Evolutionary conservation across 495 filamentous ascomycete genomes (phyloP), one percentile per base, ranked within the genome.

Genomic region (Hypomontagnella submonticulosa): DNA sequence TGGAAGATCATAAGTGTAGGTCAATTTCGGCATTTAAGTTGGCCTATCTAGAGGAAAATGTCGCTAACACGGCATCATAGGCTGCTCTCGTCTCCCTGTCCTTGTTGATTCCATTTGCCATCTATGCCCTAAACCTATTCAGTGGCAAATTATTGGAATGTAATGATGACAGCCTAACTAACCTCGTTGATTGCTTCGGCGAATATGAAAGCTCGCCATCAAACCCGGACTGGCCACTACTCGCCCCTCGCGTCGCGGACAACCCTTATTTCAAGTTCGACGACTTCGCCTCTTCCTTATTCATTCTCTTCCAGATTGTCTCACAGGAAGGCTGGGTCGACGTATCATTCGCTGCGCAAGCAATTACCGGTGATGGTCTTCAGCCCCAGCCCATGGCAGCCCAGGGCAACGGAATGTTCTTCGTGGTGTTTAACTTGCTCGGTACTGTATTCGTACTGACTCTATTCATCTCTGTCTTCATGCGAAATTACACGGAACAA

Each of bases 401-500:
- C 3, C 90, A 93, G 67, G 92, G 88, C 18, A 97, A 98, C 65
- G 94, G 90, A 1, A 65, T 97, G 18, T 98, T 97, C 84, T 97
- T 98, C 75, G 86, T 99, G 47, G 84, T 92, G 10, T 99, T 98
- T 86, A 99, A 99, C 75, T 85, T 99, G 66, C 84, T 99, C 58
- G 93, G 92, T 19, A 91, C 96, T 2, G 96, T 99, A 71, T 99
- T 99, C 80, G 92, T 99, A 49, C 81, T 99, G 76, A 99, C 96
- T 1, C 80, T 99, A 71, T 99, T 99, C 73, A 95, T 98, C 33
- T 97, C 95, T 63, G 95, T 99, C 47, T 99, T 99, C 76, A 99
- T 99, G 96, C 90, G 95, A 42, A 98, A 96, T 75, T 98, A 98
- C 79, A 98, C 95, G 3, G 95, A 99, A 79, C 93, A 98, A 76